A percentile compares a stretch with the other conserved stretches of the same genome.
phyloP scores from a whole-genome alignment of 768 basidiomycete species.

The Macrolepiota fuliginosa region DNA sequence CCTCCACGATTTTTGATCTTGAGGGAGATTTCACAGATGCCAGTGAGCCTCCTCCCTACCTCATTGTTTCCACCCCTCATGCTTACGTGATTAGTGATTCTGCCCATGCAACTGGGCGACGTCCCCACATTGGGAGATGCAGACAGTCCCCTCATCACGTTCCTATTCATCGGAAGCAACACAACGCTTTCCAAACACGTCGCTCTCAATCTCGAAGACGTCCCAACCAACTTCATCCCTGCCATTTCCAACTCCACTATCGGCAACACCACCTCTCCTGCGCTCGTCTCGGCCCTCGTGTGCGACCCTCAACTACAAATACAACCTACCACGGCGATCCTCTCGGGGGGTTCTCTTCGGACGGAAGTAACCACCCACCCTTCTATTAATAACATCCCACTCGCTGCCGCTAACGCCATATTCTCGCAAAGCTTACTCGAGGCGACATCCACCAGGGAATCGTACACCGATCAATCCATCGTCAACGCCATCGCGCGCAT shows the following conservation, averaged over 20 bases:
- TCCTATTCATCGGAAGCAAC: conserved; percentile 7
- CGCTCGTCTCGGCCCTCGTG: background rate
- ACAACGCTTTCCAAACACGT: background rate
- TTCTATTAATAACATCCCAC: background rate
- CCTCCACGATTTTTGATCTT: too few species aligned
- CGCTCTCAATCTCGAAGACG: background rate
- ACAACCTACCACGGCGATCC: background rate
- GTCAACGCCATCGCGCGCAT: background rate
- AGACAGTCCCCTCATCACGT: background rate
- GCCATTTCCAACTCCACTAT: background rate
- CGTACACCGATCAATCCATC: background rate
- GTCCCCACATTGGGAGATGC: background rate
- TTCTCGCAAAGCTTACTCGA: background rate
- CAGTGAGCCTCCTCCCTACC: background rate
- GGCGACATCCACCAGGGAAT: background rate
- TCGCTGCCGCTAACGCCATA: background rate
- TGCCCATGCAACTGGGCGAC: background rate
- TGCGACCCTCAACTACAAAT: background rate
- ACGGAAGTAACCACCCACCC: background rate
- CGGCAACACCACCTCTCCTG: background rate
- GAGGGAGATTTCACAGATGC: background rate
- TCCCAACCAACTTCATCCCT: background rate
- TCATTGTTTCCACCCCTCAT: background rate
- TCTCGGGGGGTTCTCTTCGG: background rate
- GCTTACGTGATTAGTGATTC: background rate